phyloP scores from a whole-genome alignment of 305 asterid species.

The Salvia sclarea region DNA sequence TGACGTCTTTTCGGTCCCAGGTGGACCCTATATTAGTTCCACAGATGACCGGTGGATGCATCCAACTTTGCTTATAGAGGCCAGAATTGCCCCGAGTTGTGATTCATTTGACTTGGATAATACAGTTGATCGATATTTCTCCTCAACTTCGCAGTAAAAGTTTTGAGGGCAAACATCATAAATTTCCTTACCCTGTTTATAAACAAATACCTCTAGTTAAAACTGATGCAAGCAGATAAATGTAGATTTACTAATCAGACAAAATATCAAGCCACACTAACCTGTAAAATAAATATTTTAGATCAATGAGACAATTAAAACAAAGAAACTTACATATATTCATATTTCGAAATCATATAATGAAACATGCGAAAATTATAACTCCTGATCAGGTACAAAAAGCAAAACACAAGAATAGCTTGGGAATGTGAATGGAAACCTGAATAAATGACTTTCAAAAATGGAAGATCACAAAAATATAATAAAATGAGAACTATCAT shows the following conservation, averaged over 20 bases:
- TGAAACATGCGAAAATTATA: not conserved
- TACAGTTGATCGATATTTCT: constrained; percentile 23
- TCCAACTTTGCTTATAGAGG: constrained; percentile 34
- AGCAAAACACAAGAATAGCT: not conserved
- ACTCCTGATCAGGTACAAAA: not conserved
- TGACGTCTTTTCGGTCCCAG: constrained; percentile 75
- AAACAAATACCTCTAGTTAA: constrained; percentile 1
- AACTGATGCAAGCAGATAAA: not conserved
- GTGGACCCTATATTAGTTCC: constrained; percentile 76
- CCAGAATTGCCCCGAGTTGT: constrained; percentile 49
- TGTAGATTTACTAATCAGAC: not conserved
- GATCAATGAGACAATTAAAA: not conserved
- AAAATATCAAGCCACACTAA: not conserved
- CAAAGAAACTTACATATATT: too few relatives aligned
- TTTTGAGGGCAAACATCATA: constrained; percentile 39
- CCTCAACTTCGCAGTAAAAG: constrained; percentile 16
- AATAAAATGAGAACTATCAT: not conserved
- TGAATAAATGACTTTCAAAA: not conserved
- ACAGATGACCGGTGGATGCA: constrained; percentile 52
- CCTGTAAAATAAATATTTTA: not conserved
- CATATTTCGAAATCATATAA: not conserved
- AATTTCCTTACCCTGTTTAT: constrained; percentile 35
- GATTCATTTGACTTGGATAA: constrained; percentile 49
- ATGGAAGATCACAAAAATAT: not conserved
- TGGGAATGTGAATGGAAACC: not conserved